Conservation (phyloP, 176 grass and related monocot genomes). For the Carex pumila region DNA sequence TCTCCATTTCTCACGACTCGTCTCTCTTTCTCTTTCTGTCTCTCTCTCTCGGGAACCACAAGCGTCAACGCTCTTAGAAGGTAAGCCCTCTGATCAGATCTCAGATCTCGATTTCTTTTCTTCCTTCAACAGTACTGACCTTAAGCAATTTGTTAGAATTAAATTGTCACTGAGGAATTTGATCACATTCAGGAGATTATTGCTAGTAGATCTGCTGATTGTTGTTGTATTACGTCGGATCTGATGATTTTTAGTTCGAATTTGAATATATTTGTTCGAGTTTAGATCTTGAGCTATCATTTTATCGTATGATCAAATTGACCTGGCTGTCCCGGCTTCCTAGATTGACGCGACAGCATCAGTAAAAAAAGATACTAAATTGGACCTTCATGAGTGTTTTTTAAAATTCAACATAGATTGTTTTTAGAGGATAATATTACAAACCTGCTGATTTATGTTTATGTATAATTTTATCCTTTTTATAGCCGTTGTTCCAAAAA, state of each 20-base stretch:
- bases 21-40: not conserved
- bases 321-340: not conserved
- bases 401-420: not conserved
- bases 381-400: not conserved
- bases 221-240: not conserved
- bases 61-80: slow-evolving; percentile 18
- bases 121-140: not conserved
- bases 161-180: not conserved
- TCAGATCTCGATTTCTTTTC: slow-evolving; percentile 7
- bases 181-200: not conserved
- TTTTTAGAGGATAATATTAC: not conserved
- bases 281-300: not conserved
- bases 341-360: not conserved
- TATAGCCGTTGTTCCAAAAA: not conserved
- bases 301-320: not conserved
- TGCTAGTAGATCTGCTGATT: not conserved
- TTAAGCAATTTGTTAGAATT: not conserved
- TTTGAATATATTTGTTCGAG: not conserved
- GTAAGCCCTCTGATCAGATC: slow-evolving; percentile 15
- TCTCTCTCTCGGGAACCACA: not conserved
- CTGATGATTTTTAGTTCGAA: not conserved
- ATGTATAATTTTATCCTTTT: not conserved
- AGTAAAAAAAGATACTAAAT: not conserved
- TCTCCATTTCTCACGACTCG: slow-evolving; percentile 8
- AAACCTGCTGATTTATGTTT: not conserved